Percentiles rank a stretch among this genome's conserved stretches.
phyloP scores from a whole-genome alignment of 2,329 filamentous ascomycete genomes.

The Westerdykella aurantiaca region DNA sequence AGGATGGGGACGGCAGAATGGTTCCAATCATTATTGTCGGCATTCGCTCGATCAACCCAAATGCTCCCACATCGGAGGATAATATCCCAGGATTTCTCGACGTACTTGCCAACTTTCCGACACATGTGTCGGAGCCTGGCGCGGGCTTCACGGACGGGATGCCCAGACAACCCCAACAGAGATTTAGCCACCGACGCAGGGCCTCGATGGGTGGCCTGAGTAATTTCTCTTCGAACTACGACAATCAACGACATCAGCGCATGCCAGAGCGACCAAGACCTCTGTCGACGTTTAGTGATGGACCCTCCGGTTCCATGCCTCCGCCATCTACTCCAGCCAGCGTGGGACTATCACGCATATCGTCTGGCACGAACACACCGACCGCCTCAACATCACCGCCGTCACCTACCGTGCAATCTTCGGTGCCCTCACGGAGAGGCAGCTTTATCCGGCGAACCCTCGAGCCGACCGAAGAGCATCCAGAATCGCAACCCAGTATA shows the following conservation, averaged over 20 bases:
- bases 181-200: conserved; percentile 49
- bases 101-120: conserved; percentile 45
- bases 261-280: conserved; percentile 40
- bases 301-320: conserved; percentile 53
- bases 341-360: conserved; percentile 50
- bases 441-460: conserved; percentile 40
- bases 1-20: conserved; percentile 51
- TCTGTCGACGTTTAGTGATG: conserved; percentile 48
- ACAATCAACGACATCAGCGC: conserved; percentile 50
- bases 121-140: conserved; percentile 42
- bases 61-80: conserved; percentile 33
- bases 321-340: conserved; percentile 61
- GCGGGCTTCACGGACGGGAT: conserved; percentile 47
- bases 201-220: conserved; percentile 51
- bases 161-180: conserved; percentile 50
- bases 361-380: conserved; percentile 46
- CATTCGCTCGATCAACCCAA: conserved; percentile 58
- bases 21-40: conserved; percentile 66
- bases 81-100: conserved; percentile 47
- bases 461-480: conserved; percentile 40
- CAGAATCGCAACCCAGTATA: conserved; percentile 35
- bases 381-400: conserved; percentile 27
- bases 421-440: conserved; percentile 34
- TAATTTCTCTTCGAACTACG: conserved; percentile 46
- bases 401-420: conserved; percentile 32